Evolutionary conservation across 805 yeast genomes (phyloP), one percentile per base, ranked within the genome.

Genomic region (Wickerhamiella alocasiicola): DNA sequence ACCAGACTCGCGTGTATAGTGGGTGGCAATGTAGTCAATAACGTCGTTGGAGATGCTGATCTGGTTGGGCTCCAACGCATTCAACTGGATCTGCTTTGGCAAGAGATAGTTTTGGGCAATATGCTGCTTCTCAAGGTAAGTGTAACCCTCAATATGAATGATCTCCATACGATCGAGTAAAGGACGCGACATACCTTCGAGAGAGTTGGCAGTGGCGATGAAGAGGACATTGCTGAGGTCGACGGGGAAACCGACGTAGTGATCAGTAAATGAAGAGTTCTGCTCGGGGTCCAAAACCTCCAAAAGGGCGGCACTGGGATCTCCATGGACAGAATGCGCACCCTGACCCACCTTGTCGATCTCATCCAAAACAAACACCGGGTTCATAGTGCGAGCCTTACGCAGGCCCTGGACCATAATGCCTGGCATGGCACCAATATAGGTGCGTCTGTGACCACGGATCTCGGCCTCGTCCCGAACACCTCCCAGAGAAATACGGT

Each of bases 271-370:
- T 24, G 72, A 65, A 26, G 64, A 60, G 58, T 84, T 84, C 55
- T 84, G 95, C 56, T 84, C 95, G 0, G 95, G 95, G 53, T 84
- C 95, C 45, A 84, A 66, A 1, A 84, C 87, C 57, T 84, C 95
- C 45, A 84, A 66, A 50, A 84, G 65, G 0, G 94, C 95, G 26
- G 94, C 93, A 13, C 85, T 78, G 1, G 95, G 94, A 52, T 84
- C 94, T 7, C 95, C 95, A 50, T 77, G 76, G 29, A 70, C 61
- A 39, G 59, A 61, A 24, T 61, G 57, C 16, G 74, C 74, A 24
- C 78, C 79, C 28, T 45, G 50, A 44, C 73, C 64, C 4, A 81
- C 71, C 56, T 84, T 84, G 59, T 84, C 95, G 45, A 84, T 76
- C 56, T 84, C 95, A 59, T 84, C 95, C 37, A 84, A 62, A 38